phyloP scores from a whole-genome alignment of 306 rosid species.

The Amphicarpaea edgeworthii region DNA sequence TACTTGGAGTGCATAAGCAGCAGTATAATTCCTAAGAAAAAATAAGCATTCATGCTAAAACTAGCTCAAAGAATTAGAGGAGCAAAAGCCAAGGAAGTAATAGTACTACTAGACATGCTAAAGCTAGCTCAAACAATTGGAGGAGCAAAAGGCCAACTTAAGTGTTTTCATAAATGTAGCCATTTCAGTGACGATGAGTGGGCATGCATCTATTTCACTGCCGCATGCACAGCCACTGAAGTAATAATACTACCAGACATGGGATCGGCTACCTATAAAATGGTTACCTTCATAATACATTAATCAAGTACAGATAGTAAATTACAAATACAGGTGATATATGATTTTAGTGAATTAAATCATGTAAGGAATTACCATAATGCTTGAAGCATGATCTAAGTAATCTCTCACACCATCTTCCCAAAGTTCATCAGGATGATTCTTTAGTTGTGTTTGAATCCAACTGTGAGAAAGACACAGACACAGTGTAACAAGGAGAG shows the following conservation, averaged over 20 bases:
- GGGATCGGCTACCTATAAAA: background rate
- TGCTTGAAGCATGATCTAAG: constrained; percentile 80
- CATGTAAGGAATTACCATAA: constrained; percentile 68
- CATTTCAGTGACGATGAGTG: background rate
- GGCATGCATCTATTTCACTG: constrained; percentile 21
- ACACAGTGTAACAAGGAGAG: constrained; percentile 35
- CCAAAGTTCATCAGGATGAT: constrained; percentile 99
- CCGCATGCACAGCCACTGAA: constrained; percentile 16
- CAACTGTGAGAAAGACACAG: constrained; percentile 68
- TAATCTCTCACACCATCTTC: constrained; percentile 94
- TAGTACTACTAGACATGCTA: too few species aligned
- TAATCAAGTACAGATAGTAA: constrained; percentile 1
- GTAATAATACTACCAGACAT: background rate
- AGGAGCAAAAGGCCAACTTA: too few species aligned
- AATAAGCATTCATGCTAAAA: constrained; percentile 18
- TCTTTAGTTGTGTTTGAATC: constrained; percentile 87
- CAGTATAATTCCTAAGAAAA: constrained; percentile 15
- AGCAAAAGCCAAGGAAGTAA: too few species aligned
- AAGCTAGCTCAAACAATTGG: constrained; percentile 32
- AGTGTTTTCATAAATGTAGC: constrained; percentile 28
- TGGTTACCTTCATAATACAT: background rate
- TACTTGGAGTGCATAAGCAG: background rate
- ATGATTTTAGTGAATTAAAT: constrained; percentile 19
- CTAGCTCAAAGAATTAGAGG: constrained; percentile 29
- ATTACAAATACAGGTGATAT: constrained; percentile 22